Evolutionary conservation across 768 basidiomycete genomes (phyloP).

Genomic region (Trametes punicea): DNA sequence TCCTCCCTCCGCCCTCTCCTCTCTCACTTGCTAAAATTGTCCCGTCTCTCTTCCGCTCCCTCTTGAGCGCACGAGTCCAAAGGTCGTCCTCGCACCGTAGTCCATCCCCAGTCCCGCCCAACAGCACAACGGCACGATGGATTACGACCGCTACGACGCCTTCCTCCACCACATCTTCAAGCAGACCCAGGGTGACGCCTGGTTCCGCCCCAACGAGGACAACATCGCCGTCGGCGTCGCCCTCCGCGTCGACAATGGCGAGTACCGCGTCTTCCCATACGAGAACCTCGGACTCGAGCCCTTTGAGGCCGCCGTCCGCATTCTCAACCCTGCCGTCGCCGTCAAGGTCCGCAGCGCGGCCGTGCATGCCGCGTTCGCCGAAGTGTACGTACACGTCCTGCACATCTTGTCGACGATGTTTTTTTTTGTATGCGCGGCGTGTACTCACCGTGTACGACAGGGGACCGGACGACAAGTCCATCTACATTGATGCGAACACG

Average conservation of each 20-base stretch:
- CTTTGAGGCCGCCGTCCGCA: slow-evolving; percentile 51
- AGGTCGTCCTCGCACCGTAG: slow-evolving; percentile 10
- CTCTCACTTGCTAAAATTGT: slow-evolving; percentile 6
- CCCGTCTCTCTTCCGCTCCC: background rate
- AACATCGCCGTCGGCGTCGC: slow-evolving; percentile 46
- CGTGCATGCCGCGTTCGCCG: slow-evolving; percentile 50
- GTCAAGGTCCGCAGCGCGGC: slow-evolving; percentile 50
- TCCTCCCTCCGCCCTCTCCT: background rate
- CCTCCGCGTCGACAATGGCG: slow-evolving; percentile 45
- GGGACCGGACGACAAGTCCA: slow-evolving; percentile 34
- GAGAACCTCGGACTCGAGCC: slow-evolving; percentile 49
- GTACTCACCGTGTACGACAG: slow-evolving; percentile 18
- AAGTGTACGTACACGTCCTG: slow-evolving; percentile 33
- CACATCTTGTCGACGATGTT: too few species aligned
- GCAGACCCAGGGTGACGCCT: slow-evolving; percentile 49
- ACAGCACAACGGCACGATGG: slow-evolving; percentile 25
- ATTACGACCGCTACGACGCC: slow-evolving; percentile 42
- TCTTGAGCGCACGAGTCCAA: background rate
- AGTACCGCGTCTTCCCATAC: slow-evolving; percentile 55
- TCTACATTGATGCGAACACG: slow-evolving; percentile 50
- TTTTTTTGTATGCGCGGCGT: background rate
- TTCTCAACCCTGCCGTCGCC: slow-evolving; percentile 53
- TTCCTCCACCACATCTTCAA: slow-evolving; percentile 44
- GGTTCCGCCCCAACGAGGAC: slow-evolving; percentile 51
- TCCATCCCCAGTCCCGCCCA: background rate